Percentiles rank a stretch among this genome's conserved stretches.
phyloP scores from a whole-genome alignment of 2,329 filamentous ascomycete genomes.

The Alternaria angustiovoidea region DNA sequence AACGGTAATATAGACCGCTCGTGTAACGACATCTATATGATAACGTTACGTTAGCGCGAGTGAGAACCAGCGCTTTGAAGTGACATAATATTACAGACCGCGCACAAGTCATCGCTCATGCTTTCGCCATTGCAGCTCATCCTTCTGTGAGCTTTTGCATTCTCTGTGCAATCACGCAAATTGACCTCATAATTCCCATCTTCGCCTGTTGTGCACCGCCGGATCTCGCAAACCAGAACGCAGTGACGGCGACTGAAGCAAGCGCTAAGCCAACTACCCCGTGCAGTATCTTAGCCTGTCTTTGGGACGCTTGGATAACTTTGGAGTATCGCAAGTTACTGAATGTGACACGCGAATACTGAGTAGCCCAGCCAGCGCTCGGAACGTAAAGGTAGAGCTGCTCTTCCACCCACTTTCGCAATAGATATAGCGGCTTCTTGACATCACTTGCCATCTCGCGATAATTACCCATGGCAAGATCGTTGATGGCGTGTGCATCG shows the following conservation, averaged over 20 bases:
- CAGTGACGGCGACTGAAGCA: constrained; percentile 25
- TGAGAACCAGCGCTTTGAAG: background rate
- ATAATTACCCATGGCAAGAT: constrained; percentile 90
- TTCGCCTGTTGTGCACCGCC: constrained; percentile 35
- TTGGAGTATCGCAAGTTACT: constrained; percentile 91
- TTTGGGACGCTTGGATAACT: constrained; percentile 72
- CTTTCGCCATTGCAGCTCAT: background rate
- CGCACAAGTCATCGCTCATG: background rate
- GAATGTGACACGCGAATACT: constrained; percentile 92
- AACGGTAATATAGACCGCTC: background rate
- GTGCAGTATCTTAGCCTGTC: constrained; percentile 45
- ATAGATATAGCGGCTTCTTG: constrained; percentile 75
- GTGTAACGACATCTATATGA: background rate
- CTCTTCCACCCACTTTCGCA: constrained; percentile 89
- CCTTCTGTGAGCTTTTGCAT: constrained; percentile 20
- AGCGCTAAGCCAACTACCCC: constrained; percentile 35
- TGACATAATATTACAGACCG: background rate
- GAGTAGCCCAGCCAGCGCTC: constrained; percentile 83
- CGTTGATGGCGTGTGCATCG: constrained; percentile 90
- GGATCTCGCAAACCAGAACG: constrained; percentile 32
- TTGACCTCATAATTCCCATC: constrained; percentile 36
- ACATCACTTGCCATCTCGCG: constrained; percentile 92
- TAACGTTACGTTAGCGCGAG: background rate
- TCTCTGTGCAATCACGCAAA: constrained; percentile 38
- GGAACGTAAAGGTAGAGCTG: constrained; percentile 79